phyloP scores from a whole-genome alignment of 2,329 filamentous ascomycete species.

The Claviceps pazoutovae region DNA sequence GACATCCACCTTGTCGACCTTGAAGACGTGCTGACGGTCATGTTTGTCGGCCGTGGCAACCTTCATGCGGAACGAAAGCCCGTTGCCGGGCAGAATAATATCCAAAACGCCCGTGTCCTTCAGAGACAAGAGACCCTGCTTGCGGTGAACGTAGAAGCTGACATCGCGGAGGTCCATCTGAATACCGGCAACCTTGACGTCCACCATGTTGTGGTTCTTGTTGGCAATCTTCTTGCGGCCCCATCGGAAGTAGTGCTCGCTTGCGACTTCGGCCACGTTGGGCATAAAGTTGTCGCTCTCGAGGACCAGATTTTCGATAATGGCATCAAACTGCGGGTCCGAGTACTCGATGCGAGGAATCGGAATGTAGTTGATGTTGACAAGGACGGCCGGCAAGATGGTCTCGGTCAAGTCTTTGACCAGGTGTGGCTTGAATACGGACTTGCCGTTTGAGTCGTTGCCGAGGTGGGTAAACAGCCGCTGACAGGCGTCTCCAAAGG shows the following conservation, averaged over 20 bases:
- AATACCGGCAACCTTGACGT: constrained; percentile 75
- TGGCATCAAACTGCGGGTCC: constrained; percentile 68
- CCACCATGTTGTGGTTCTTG: constrained; percentile 68
- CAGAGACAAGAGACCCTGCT: constrained; percentile 80
- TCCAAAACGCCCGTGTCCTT: constrained; percentile 82
- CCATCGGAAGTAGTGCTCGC: constrained; percentile 90
- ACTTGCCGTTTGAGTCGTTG: constrained; percentile 70
- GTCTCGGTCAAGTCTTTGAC: constrained; percentile 79
- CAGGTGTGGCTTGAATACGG: constrained; percentile 83
- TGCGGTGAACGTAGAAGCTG: constrained; percentile 88
- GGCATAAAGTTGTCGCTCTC: constrained; percentile 96
- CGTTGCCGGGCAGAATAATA: constrained; percentile 72
- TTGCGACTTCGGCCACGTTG: constrained; percentile 76
- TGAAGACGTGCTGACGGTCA: constrained; percentile 78
- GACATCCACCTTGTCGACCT: constrained; percentile 78
- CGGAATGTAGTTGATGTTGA: constrained; percentile 78
- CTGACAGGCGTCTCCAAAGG: constrained; percentile 60
- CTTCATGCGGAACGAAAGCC: constrained; percentile 84
- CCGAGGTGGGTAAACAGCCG: constrained; percentile 84
- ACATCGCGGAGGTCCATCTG: constrained; percentile 89
- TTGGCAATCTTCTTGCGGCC: constrained; percentile 76
- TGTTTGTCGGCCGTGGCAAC: constrained; percentile 65
- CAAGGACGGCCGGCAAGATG: constrained; percentile 69
- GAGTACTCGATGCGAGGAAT: constrained; percentile 89
- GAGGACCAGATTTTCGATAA: constrained; percentile 88